Base-by-base conservation (phyloP, 768 basidiomycete species). In the Tulasnella sp. region DNA sequence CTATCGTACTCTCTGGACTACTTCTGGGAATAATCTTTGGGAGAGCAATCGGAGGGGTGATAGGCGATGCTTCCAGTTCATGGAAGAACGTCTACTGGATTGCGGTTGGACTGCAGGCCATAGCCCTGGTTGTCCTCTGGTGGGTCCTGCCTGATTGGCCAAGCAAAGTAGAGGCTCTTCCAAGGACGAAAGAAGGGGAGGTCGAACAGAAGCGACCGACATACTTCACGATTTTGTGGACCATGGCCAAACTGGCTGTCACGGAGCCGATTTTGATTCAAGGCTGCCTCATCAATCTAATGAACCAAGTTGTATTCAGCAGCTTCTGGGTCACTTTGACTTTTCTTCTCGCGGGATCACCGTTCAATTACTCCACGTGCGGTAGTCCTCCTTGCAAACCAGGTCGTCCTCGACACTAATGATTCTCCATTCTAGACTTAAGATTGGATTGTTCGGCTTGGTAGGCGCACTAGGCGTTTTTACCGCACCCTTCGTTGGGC, bases 221-320 rank as follows among this genome's bases (percentile, higher is more conserved):
- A 1, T 88, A 88, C 78, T 79, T 75, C 9, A 77, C 80, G 6
- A 82, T 84, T 40, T 77, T 87, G 32, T 82, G 79, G 83, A 91
- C 91, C 9, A 95, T 95, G 94, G 90, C 85, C 7, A 91, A 90
- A 83, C 92, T 90, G 80, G 85, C 90, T 0, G 86, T 91, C 55
- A 95, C 92, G 0, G 93, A 96, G 82, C 94, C 95, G 0, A 84
- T 91, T 35, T 85, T 96, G 46, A 87, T 94, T 11, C 94, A 96
- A 83, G 82, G 81, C 20, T 84, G 82, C 40, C 35, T 85, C 13
- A 79, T 82, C 73, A 83, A 82, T 1, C 79, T 81, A 35, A 78
- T 81, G 26, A 81, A 79, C 0, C 80, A 80, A 44, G 78, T 74
- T 0, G 70, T 80, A 35, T 80, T 82, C 76, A 79, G 75, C 75